These are phyloP conservation scores for Aurifilum marmelostoma DNA, from an alignment of 2,329 filamentous ascomycete species.

Conservation along the genomic window DNA sequence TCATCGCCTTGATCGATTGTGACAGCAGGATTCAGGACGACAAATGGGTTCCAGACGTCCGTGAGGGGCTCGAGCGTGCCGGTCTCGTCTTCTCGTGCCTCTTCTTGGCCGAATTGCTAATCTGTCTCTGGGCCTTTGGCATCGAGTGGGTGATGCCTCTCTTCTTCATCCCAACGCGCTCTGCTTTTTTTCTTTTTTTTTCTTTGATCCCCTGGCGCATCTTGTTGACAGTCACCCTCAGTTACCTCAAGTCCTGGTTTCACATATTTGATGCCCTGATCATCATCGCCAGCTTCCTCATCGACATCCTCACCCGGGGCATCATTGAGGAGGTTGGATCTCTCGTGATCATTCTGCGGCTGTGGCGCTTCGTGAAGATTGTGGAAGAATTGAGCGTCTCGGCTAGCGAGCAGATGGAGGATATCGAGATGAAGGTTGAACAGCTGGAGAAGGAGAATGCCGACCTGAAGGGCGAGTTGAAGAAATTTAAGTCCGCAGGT, in stretches of 20 bases:
- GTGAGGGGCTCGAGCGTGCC: slow-evolving; percentile 49
- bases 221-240: slow-evolving; percentile 34
- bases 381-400: slow-evolving; percentile 69
- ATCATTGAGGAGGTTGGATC: slow-evolving; percentile 66
- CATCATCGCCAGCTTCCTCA: slow-evolving; percentile 63
- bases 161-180: slow-evolving; percentile 16
- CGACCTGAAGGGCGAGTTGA: slow-evolving; percentile 35
- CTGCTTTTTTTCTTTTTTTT: background rate
- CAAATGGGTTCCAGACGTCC: slow-evolving; percentile 45
- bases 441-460: slow-evolving; percentile 54
- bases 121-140: slow-evolving; percentile 65
- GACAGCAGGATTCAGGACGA: slow-evolving; percentile 46
- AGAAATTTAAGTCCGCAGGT: slow-evolving; percentile 1
- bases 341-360: slow-evolving; percentile 66
- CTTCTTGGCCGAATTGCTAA: slow-evolving; percentile 65
- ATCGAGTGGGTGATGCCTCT: slow-evolving; percentile 47
- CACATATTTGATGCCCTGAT: slow-evolving; percentile 67
- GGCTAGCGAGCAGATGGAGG: slow-evolving; percentile 64
- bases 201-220: background rate
- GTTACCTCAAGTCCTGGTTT: slow-evolving; percentile 62
- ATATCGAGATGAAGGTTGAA: slow-evolving; percentile 55
- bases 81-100: slow-evolving; percentile 64
- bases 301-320: slow-evolving; percentile 65
- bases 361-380: slow-evolving; percentile 73
- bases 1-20: slow-evolving; percentile 53